These are phyloP conservation scores for Entamoeba moshkovskii DNA, from an alignment of 208 protist genomes.

Conservation along the genomic window DNA sequence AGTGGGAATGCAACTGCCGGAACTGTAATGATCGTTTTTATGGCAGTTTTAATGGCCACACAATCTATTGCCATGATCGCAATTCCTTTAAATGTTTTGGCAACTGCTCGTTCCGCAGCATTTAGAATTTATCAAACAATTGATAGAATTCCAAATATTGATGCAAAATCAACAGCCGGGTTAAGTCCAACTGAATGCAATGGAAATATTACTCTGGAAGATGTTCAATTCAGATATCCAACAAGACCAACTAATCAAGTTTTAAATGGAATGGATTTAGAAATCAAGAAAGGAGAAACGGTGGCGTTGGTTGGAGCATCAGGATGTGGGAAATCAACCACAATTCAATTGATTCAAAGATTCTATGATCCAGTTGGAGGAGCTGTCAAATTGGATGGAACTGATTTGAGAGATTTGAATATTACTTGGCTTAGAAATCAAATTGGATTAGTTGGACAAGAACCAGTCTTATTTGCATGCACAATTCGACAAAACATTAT, in stretches of 20 bases:
- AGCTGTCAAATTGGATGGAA: conserved; percentile 66
- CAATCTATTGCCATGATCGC: not conserved
- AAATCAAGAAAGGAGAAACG: conserved; percentile 42
- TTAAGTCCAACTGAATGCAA: not conserved
- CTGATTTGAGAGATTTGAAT: conserved; percentile 57
- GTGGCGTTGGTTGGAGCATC: conserved; percentile 73
- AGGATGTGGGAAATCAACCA: conserved; percentile 73
- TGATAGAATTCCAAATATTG: not conserved
- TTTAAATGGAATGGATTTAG: not conserved
- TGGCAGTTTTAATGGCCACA: not conserved
- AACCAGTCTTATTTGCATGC: conserved; percentile 80
- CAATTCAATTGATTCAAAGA: conserved; percentile 66
- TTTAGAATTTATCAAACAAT: not conserved
- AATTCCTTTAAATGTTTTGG: not conserved
- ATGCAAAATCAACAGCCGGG: not conserved
- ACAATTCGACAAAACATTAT: conserved; percentile 77
- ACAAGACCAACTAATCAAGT: not conserved
- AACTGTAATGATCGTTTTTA: not conserved
- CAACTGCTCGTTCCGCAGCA: not conserved
- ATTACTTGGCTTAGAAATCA: conserved; percentile 21
- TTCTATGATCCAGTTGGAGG: conserved; percentile 73
- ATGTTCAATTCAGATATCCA: conserved; percentile 3
- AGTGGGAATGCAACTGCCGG: not conserved
- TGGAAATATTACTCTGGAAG: not conserved
- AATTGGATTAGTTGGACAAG: conserved; percentile 69